Base-by-base conservation (phyloP, 176 grass and related monocot species). In the Carex scoparia region DNA sequence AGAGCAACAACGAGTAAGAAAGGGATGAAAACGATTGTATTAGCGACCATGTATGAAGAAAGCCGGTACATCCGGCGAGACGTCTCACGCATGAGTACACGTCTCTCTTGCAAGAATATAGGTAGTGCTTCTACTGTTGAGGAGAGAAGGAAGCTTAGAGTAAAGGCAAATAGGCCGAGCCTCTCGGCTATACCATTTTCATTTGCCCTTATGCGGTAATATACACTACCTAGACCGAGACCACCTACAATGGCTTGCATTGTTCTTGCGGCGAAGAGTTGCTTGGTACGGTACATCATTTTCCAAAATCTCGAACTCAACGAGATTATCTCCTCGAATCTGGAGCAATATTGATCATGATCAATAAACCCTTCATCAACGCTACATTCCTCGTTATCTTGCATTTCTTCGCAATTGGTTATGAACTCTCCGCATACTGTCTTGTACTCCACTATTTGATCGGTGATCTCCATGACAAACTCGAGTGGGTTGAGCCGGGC, bases 91-190 rank as follows among this genome's bases (percentile, higher is more conserved):
- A 95, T 98, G 55, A 98, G 90, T 57, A 98, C 93, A 60, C 88
- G 91, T 19, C 90, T 88, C 89, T 98, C 95, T 72, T 93, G 93
- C 61, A 98, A 90, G 35, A 98, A 92, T 66, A 98, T 90, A 0
- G 93, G 95, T 7, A 95, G 84, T 0, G 92, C 88, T 77, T 98
- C 95, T 2, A 98, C 93, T 0, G 93, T 98, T 72, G 95, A 98
- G 27, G 95, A 98, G 54, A 98, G 95, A 6, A 98, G 93, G 86
- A 95, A 98, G 88, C 91, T 93, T 38, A 98, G 91, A 27, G 86
- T 98, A 86, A 98, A 98, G 57, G 95, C 95, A 74, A 98, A 98
- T 60, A 98, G 84, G 6, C 95, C 95, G 0, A 98, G 93, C 18
- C 93, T 85, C 69, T 94, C 89, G 1, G 91, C 84, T 55, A 93